Evolutionary conservation across 2,329 filamentous ascomycete genomes (phyloP), one percentile per base, ranked within the genome.

Genomic region (Phoma sp.): DNA sequence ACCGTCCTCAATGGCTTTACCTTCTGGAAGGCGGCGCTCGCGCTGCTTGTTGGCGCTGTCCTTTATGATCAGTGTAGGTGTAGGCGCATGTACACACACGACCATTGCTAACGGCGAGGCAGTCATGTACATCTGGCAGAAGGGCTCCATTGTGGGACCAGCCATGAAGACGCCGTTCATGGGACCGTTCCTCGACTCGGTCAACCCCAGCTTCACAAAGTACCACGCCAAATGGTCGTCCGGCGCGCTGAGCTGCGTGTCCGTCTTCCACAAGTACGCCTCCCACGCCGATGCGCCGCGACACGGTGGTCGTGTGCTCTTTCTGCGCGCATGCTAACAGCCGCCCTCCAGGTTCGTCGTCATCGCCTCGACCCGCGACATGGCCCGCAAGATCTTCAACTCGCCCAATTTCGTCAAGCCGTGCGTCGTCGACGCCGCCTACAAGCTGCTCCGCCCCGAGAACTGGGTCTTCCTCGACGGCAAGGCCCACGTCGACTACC

Each of bases 381-480:
- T 98, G 85, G 90, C 93, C 53, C 90, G 93, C 67, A 98, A 98
- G 77, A 89, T 98, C 67, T 93, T 98, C 84, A 98, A 97, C 78
- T 96, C 93, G 17, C 95, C 95, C 21, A 75, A 80, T 45, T 98
- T 88, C 71, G 92, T 96, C 74, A 97, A 97, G 81, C 95, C 95
- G 34, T 98, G 93, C 72, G 93, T 99, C 58, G 95, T 99, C 60
- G 93, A 98, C 74, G 87, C 89, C 55, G 95, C 95, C 17, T 88
- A 92, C 78, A 98, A 98, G 81, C 89, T 99, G 43, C 87, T 99
- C 46, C 91, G 95, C 55, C 84, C 87, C 57, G 89, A 90, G 69
- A 97, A 97, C 81, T 99, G 93, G 92, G 95, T 98, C 15, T 98
- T 98, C 79, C 82, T 99, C 62, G 93, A 98, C 72, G 95, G 95